A percentile compares a stretch with the other conserved stretches of the same genome.
Conservation (phyloP, 768 basidiomycete species). For the Pulveroboletus sp. region DNA sequence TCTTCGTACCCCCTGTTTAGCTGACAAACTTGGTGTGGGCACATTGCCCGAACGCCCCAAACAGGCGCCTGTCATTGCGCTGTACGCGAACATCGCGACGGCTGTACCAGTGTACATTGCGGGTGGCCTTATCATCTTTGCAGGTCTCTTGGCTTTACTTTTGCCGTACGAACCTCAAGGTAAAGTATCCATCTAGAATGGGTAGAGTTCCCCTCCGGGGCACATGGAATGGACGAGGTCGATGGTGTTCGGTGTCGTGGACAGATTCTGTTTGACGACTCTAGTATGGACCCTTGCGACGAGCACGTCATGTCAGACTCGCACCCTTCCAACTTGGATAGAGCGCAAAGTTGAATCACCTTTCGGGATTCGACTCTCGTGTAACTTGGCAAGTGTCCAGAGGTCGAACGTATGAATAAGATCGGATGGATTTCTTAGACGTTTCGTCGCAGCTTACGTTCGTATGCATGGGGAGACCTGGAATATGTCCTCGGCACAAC, state of each 20-base stretch:
- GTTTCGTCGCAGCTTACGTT: neutral
- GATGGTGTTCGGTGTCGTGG: neutral
- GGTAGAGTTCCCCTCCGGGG: neutral
- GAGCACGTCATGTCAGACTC: neutral
- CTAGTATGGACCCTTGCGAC: neutral
- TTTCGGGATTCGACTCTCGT: neutral
- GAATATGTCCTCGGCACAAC: neutral
- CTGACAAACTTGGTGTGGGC: neutral
- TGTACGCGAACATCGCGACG: slow-evolving; percentile 60
- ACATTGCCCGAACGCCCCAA: neutral
- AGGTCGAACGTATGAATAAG: neutral
- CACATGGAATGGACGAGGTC: neutral
- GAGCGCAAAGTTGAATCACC: neutral
- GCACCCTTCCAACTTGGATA: neutral
- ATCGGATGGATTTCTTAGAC: neutral
- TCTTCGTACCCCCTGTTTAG: neutral
- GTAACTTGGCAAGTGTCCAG: neutral
- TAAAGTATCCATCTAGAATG: slow-evolving; percentile 56
- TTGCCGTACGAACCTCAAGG: slow-evolving; percentile 74
- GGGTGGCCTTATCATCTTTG: slow-evolving; percentile 56
- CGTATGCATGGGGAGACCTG: too few relatives aligned
- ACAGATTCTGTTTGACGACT: neutral
- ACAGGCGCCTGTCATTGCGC: slow-evolving; percentile 67
- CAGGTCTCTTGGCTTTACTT: slow-evolving; percentile 54
- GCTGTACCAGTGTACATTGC: slow-evolving; percentile 70